Evolutionary conservation across 1,284 basidiomycete genomes (phyloP).

Genomic region (Vanrija pseudolonga): DNA sequence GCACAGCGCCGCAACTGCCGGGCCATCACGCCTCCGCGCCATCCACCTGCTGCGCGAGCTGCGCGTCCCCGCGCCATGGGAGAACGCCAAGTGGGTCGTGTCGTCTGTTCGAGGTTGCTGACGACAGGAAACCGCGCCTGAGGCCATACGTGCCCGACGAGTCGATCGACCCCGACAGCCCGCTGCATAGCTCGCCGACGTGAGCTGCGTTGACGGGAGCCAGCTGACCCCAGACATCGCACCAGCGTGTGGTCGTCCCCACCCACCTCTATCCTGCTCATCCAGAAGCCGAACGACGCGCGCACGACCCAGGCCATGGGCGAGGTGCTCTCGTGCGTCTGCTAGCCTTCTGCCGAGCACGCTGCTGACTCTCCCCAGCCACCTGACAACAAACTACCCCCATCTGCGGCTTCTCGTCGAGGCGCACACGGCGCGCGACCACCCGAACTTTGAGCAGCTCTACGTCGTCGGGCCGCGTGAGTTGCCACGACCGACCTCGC

Average conservation of each 20-base stretch:
- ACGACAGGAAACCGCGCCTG: neutral
- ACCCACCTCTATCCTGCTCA: constrained; percentile 50
- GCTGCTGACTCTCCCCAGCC: constrained; percentile 23
- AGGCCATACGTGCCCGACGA: neutral
- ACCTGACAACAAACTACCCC: constrained; percentile 27
- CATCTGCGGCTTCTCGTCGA: constrained; percentile 38
- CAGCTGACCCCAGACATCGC: constrained; percentile 20
- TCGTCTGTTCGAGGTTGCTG: too few relatives aligned
- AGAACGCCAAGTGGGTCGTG: too few relatives aligned
- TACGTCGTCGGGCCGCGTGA: constrained; percentile 26
- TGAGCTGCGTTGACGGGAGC: neutral
- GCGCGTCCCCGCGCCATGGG: too few relatives aligned
- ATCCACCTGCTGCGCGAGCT: too few relatives aligned
- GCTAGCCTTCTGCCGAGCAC: constrained; percentile 39
- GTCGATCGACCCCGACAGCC: neutral
- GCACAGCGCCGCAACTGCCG: too few relatives aligned
- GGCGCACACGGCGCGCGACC: constrained; percentile 38
- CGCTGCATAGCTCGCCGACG: neutral
- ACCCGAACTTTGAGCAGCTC: constrained; percentile 32
- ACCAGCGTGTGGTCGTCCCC: constrained; percentile 32
- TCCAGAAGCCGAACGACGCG: constrained; percentile 53
- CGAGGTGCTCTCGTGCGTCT: constrained; percentile 45
- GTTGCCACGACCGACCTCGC: neutral
- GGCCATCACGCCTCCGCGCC: too few relatives aligned
- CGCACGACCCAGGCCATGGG: constrained; percentile 49